phyloP scores from a whole-genome alignment of 1,139 yeast genomes.

The Hemisphaericaspora xylofermentans region DNA sequence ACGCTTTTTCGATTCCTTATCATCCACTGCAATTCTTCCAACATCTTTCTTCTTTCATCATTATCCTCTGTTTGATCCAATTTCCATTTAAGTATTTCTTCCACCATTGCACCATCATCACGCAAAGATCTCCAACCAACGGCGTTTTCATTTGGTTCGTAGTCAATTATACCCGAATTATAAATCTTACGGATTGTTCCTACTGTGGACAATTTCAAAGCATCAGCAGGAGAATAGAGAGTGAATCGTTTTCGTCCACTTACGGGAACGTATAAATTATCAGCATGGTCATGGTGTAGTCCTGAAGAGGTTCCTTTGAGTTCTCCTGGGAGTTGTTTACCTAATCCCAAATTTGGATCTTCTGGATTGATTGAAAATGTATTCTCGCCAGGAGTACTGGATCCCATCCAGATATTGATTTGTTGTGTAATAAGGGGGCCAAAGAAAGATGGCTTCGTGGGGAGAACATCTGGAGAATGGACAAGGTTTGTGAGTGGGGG shows the following conservation, averaged over 20 bases:
- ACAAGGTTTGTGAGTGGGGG: conserved; percentile 56
- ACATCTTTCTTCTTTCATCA: conserved; percentile 13
- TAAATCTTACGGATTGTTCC: conserved; percentile 54
- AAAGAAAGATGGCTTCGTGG: conserved; percentile 44
- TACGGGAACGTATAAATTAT: conserved; percentile 61
- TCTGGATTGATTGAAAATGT: conserved; percentile 12
- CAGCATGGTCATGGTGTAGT: conserved; percentile 80
- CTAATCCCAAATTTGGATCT: conserved; percentile 31
- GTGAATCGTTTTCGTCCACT: conserved; percentile 68
- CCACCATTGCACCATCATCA: conserved; percentile 60
- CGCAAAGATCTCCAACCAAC: conserved; percentile 59
- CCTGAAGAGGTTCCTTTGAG: conserved; percentile 62
- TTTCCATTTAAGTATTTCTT: conserved; percentile 45
- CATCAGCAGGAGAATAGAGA: conserved; percentile 60
- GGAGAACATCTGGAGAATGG: conserved; percentile 24
- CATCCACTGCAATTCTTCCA: conserved; percentile 17
- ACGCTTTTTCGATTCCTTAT: conserved; percentile 12
- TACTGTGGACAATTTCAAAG: conserved; percentile 54
- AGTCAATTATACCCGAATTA: conserved; percentile 67
- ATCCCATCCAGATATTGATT: conserved; percentile 72
- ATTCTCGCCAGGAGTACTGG: conserved; percentile 6
- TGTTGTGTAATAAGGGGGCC: conserved; percentile 59
- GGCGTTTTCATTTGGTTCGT: conserved; percentile 49
- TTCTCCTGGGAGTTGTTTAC: conserved; percentile 48
- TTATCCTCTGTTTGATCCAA: conserved; percentile 15